These are phyloP conservation scores for Astragalus membranaceus DNA, from an alignment of 306 rosid genomes.

Conservation along the genomic window DNA sequence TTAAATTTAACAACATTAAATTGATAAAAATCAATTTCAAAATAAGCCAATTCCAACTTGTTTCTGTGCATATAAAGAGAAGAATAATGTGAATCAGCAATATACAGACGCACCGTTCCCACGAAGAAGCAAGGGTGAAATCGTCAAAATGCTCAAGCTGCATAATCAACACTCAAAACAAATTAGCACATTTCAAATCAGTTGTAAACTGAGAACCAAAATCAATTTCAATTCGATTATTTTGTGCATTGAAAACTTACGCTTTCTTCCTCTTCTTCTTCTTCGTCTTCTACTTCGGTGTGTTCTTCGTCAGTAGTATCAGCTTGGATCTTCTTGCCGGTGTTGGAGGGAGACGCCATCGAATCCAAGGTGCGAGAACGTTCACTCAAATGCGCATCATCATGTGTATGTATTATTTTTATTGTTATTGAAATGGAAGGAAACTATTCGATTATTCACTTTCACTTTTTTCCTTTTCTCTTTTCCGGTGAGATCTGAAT, in stretches of 20 bases:
- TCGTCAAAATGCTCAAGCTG: conserved; percentile 96
- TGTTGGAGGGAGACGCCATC: conserved; percentile 73
- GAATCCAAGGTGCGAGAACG: conserved; percentile 30
- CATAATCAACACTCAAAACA: conserved; percentile 1
- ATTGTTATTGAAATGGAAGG: neutral
- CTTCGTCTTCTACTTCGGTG: conserved; percentile 35
- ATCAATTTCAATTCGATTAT: neutral
- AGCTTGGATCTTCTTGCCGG: conserved; percentile 40
- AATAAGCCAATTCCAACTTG: neutral
- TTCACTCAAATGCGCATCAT: neutral
- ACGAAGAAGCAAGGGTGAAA: conserved; percentile 91
- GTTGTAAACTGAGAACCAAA: neutral
- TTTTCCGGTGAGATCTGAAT: conserved; percentile 9
- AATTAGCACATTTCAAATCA: neutral
- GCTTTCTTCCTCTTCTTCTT: conserved; percentile 41
- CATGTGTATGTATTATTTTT: neutral
- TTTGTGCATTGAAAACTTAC: conserved; percentile 15
- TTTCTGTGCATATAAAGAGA: neutral
- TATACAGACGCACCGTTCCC: conserved; percentile 74
- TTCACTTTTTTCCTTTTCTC: neutral
- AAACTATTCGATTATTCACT: conserved; percentile 1
- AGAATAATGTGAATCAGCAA: neutral
- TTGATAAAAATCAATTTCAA: neutral
- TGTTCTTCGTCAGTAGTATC: conserved; percentile 43
- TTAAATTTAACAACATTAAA: neutral